phyloP scores from a whole-genome alignment of 495 filamentous ascomycete species.

The Parathielavia hyrcaniae region DNA sequence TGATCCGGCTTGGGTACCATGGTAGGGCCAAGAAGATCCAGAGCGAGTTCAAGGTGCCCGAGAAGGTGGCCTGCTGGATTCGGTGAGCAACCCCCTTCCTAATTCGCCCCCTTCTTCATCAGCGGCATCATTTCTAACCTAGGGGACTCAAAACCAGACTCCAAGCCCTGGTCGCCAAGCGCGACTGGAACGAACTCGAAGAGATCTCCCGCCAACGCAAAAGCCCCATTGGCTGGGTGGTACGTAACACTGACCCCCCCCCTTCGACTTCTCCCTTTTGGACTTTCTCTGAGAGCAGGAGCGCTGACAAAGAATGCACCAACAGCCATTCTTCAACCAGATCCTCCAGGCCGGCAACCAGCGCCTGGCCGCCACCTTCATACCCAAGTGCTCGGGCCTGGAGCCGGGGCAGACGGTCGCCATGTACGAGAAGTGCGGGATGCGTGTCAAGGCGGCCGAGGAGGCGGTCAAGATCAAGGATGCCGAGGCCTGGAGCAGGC shows the following conservation, averaged over 20 bases:
- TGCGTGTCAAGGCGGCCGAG: conserved; percentile 84
- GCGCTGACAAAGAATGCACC: neutral
- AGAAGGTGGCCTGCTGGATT: conserved; percentile 86
- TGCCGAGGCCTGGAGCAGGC: conserved; percentile 48
- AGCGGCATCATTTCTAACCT: neutral
- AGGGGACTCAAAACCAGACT: conserved; percentile 44
- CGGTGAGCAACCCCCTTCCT: conserved; percentile 33
- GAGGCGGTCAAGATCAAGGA: conserved; percentile 83
- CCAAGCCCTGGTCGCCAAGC: conserved; percentile 77
- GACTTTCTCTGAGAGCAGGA: too few species aligned
- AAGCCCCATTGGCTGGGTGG: conserved; percentile 96
- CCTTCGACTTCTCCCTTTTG: neutral
- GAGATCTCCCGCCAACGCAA: conserved; percentile 66
- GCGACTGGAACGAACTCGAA: conserved; percentile 89
- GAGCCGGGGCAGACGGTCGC: conserved; percentile 61
- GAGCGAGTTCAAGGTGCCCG: conserved; percentile 85
- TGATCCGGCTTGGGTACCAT: conserved; percentile 66
- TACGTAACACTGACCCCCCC: conserved; percentile 35
- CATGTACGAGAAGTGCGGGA: conserved; percentile 95
- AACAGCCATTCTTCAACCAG: conserved; percentile 87
- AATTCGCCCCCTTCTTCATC: neutral
- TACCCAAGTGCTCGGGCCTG: conserved; percentile 71
- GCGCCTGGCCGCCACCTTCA: conserved; percentile 72
- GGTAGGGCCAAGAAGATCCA: conserved; percentile 80
- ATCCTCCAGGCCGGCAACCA: conserved; percentile 83